Base-by-base conservation (phyloP, 2,329 filamentous ascomycete species). In the Cordyceps cicadae region DNA sequence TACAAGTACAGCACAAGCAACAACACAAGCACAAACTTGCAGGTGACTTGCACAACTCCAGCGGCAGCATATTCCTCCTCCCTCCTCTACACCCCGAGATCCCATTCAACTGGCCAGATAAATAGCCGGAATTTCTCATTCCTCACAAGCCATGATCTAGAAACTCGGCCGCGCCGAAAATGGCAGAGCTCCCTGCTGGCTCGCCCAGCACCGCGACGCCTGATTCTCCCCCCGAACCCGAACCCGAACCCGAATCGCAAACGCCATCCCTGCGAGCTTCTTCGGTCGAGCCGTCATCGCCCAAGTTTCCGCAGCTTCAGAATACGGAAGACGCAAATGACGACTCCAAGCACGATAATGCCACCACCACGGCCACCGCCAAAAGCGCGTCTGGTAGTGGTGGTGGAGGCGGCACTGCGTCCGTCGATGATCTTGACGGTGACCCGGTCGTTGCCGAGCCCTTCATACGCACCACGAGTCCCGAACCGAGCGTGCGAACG, bases 361-460 rank as follows among this genome's bases (percentile, higher is more conserved):
- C 32, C 3, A 37, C 39, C 1, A 39, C 49, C 14, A 52, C 56
- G 15, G 24, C 32, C 17, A 37, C 21, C 7, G 79, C 79, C 59
- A 24, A 24, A 24, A 81, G 83, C 63, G 81, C 83, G 63, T 80
- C 82, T 52, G 83, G 85, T 62, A 63, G 77, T 11, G 34, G 7
- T 11, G 79, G 80, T 1, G 78, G 84, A 48, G 81, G 82, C 24
- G 77, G 76, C 62, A 85, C 85, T 61, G 71, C 81, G 24, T 78
- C 58, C 8, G 53, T 19, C 8, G 79, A 80, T 57, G 81, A 84
- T 63, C 81, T 83, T 64, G 81, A 83, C 51, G 83, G 85, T 62
- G 83, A 86, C 64, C 78, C 79, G 9, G 79, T 81, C 1, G 77
- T 85, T 41, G 81, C 82, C 26, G 77, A 77, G 62, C 83, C 84